Base-by-base conservation (phyloP, 495 filamentous ascomycete genomes). In the Trichodelitschia bisporula region DNA sequence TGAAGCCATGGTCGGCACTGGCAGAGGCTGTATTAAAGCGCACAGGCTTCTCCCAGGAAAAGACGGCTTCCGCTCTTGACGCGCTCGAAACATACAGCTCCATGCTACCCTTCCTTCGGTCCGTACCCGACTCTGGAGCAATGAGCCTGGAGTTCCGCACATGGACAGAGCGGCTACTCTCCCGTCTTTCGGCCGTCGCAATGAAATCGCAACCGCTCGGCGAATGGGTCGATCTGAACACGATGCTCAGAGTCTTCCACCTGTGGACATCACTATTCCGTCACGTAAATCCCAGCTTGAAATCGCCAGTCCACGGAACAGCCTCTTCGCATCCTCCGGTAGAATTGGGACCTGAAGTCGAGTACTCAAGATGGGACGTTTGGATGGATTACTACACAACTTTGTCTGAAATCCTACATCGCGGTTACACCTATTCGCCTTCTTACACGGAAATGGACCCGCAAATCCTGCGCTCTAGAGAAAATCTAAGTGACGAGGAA, bases 361-460 rank as follows among this genome's bases (percentile, higher is more conserved):
- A 40, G n/a, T 48, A 61, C 39, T 53, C 56, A 39, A 56, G 64
- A 38, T 52, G 69, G 36, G 49, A 57, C 20, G 58, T 83, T 10
- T 92, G 78, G 79, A 69, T 64, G 42, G 61, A 69, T 29, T 90
- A 92, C 43, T 91, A 89, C 44, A 54, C 60, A 33, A 59, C 69
- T 1, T 51, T 90, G 15, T 83, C 78, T 4, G 49, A 48, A n/a
- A 59, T 74, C 11, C 38, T 75, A 18, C 64, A 66, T 38, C 42
- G 57, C 30, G 60, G 55, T 36, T 42, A 60, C 25, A 53, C 54
- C 31, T 41, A 44, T 41, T 34, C 34, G 19, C 19, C 34, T 11
- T 34, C 36, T 15, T 15, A 28, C 21, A 15, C 30, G 4, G 16
- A 4, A 3, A 10, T 34, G 3, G 30, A 33, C 10, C 35, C 32